phyloP scores from a whole-genome alignment of 371 early-diverging fungal genomes.

The Mucor sp. region DNA sequence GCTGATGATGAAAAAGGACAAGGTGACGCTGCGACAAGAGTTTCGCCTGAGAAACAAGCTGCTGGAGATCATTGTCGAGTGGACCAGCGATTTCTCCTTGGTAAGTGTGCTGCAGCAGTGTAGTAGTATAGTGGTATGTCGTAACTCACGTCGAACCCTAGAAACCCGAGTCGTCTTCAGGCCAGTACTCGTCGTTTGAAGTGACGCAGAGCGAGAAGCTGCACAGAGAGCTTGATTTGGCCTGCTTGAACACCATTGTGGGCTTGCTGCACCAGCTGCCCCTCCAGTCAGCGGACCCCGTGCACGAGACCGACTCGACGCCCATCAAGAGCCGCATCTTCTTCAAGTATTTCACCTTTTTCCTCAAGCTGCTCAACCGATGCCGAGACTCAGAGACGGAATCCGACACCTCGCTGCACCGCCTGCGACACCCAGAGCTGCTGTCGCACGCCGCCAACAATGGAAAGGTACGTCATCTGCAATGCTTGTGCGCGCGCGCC shows the following conservation, averaged over 20 bases:
- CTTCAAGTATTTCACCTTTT: constrained; percentile 87
- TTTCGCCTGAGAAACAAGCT: constrained; percentile 84
- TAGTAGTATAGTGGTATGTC: no score
- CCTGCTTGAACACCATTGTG: constrained; percentile 84
- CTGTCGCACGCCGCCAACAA: not conserved
- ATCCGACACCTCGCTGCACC: constrained; percentile 6
- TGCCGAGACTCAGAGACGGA: constrained; percentile 69
- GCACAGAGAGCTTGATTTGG: constrained; percentile 79
- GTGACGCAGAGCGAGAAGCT: constrained; percentile 59
- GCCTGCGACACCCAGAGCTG: constrained; percentile 12
- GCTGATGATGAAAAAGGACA: constrained; percentile 78
- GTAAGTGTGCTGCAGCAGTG: constrained; percentile 28
- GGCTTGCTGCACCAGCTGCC: constrained; percentile 81
- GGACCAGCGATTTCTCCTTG: constrained; percentile 82
- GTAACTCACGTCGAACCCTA: not conserved
- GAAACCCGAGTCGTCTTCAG: constrained; percentile 37
- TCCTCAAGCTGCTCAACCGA: constrained; percentile 83
- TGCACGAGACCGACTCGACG: constrained; percentile 64
- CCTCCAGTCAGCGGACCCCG: constrained; percentile 75
- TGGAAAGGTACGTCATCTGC: constrained; percentile 9
- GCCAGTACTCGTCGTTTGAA: constrained; percentile 41
- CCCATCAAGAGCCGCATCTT: constrained; percentile 80
- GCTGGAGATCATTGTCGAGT: constrained; percentile 81
- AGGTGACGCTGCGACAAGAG: constrained; percentile 83
- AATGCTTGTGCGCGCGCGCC: not conserved